Percentiles rank a stretch among this genome's conserved stretches.
phyloP scores from a whole-genome alignment of 257 asterid genomes.

The Mitragyna speciosa region DNA sequence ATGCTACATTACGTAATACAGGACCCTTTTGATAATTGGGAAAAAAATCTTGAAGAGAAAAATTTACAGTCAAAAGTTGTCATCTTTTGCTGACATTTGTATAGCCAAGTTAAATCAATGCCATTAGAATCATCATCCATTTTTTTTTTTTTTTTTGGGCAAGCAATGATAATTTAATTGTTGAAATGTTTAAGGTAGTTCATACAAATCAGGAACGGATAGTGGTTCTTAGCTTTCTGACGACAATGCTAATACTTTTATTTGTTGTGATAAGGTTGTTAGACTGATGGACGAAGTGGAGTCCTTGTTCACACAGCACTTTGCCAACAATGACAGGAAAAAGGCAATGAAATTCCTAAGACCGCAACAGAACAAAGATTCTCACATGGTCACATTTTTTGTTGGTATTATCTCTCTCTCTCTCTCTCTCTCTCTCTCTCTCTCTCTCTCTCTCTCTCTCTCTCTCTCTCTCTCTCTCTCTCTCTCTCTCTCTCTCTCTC shows the following conservation, averaged over 20 bases:
- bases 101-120: neutral
- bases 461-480: too few relatives aligned
- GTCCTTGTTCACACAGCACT: constrained; percentile 91
- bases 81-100: neutral
- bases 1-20: neutral
- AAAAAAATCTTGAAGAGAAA: neutral
- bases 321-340: constrained; percentile 80
- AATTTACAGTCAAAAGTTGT: neutral
- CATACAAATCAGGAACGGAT: neutral
- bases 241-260: neutral
- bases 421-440: neutral
- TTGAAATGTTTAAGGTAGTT: neutral
- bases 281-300: constrained; percentile 98
- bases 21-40: neutral
- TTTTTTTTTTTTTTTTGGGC: neutral
- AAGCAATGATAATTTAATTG: neutral
- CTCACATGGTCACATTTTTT: constrained; percentile 90
- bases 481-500: too few relatives aligned
- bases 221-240: constrained; percentile 10
- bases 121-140: neutral
- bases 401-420: constrained; percentile 52
- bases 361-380: constrained; percentile 75
- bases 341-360: constrained; percentile 90
- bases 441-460: too few relatives aligned
- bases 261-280: constrained; percentile 59